Base-by-base conservation (phyloP, 495 filamentous ascomycete species). In the Talaromyces trachyspermus region DNA sequence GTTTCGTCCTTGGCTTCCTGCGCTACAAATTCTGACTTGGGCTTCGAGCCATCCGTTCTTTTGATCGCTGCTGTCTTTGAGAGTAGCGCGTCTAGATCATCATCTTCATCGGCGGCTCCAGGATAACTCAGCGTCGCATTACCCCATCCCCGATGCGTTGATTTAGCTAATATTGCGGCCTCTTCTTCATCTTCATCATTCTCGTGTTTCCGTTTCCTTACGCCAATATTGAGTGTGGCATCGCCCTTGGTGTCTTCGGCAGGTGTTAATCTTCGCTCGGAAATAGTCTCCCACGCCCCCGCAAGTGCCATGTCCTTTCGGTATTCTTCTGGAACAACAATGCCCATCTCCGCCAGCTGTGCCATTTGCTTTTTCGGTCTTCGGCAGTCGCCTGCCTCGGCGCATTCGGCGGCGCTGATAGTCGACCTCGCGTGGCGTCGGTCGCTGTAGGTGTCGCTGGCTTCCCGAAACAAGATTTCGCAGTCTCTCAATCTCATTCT, bases 271-370 rank as follows among this genome's bases (percentile, higher is more conserved):
- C 74, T 56, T 37, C 54, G 69, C 58, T 82, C 78, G 2, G 77
- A 74, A 1, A 86, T 77, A 5, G 83, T 84, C 56, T 86, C 76
- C 92, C 92, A 99, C 37, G 92, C 85, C 17, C 92, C 88, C n/a
- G 82, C 82, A 70, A 95, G 75, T 4, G 89, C 89, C 80, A 95
- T 81, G 46, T 89, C 84, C 5, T 71, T 64, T 43, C 88, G 71
- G 53, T 81, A 80, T 55, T 91, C 84, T 23, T 89, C 81, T 9
- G 92, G 92, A 26, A 97, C 78, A 14, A 78, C 77, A 35, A 99
- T 79, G 0, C 92, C 92, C 75, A 99, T 78, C 41, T 84, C 86
- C 4, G 83, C 88, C 2, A 99, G 70, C 65, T 96, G 88, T 46
- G 84, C 81, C 58, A 95, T 72, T 60, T 97, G 94, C 49, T 69